Base-by-base conservation (phyloP, 805 yeast species). In the Debaryomyces maramus region DNA sequence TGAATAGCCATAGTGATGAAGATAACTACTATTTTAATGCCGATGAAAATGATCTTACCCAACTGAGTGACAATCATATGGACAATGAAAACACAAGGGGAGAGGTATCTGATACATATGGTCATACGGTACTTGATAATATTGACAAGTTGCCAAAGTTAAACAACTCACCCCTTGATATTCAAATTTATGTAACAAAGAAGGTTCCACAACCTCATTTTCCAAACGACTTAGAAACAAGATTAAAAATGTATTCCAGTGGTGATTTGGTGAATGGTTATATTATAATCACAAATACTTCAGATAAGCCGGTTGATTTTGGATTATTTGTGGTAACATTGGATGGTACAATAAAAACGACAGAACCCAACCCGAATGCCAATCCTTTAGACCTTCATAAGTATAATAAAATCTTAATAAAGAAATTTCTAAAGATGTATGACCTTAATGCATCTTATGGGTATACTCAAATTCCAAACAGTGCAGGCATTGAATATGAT, bases 391-490 rank as follows among this genome's bases (percentile, higher is more conserved):
- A 44, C 14, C 39, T 38, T 9, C 43, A 47, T 20, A 57, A 54
- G 34, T 60, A 53, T 36, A 57, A 53, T 30, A 62, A 60, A 36
- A 53, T 69, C 4, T 44, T 68, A 36, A 63, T 66, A 53, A 77
- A 79, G 46, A 72, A 77, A 47, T 75, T 80, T 45, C 52, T 80
- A 35, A 72, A 78, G 46, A 80, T 78, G 83, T 75, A 78, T 36
- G 85, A 80, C 51, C 50, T 80, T 32, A 72, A 75, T 53, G 85
- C 85, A 1, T 74, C 82, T 6, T 74, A 70, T 48, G 74, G 77
- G 0, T 72, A 73, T 41, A 54, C 62, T 1, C 67, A 70, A 27
- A 70, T 78, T 13, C 78, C 82, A 2, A 71, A 73, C 47, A 67
- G 78, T 26, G 81, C 80, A 14, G 73, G 78, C 0, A 56, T 72